A percentile compares a stretch with the other conserved stretches of the same genome.
These are phyloP conservation scores for Fusarium chuoi DNA, from an alignment of 2,329 filamentous ascomycete genomes.

Conservation along the genomic window DNA sequence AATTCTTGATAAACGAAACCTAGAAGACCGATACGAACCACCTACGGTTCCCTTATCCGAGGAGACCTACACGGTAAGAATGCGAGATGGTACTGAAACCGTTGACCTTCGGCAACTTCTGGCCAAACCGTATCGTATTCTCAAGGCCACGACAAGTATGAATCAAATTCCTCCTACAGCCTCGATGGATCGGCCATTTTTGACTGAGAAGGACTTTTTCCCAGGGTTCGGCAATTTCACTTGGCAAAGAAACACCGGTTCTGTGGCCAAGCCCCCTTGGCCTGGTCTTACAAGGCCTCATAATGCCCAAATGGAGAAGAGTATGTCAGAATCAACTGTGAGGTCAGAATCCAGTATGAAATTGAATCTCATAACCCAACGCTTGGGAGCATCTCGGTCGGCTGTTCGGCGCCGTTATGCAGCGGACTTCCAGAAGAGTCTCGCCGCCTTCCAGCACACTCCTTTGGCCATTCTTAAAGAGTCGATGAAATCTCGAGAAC, in stretches of 20 bases:
- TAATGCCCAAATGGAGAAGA: neutral
- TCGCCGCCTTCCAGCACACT: slow-evolving; percentile 31
- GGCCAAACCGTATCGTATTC: slow-evolving; percentile 21
- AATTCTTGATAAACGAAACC: slow-evolving; percentile 29
- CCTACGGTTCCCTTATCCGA: slow-evolving; percentile 20
- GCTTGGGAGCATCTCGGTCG: slow-evolving; percentile 25
- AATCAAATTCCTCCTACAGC: neutral
- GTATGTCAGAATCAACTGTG: slow-evolving; percentile 3
- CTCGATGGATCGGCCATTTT: slow-evolving; percentile 11
- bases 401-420: slow-evolving; percentile 34
- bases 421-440: slow-evolving; percentile 31
- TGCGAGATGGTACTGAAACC: slow-evolving; percentile 34
- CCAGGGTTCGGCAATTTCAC: neutral
- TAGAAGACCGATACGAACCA: slow-evolving; percentile 26
- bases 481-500: slow-evolving; percentile 1
- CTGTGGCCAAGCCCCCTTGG: neutral
- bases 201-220: slow-evolving; percentile 12
- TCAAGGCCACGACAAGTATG: neutral
- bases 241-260: slow-evolving; percentile 2
- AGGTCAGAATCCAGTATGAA: slow-evolving; percentile 3
- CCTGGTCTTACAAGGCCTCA: neutral
- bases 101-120: slow-evolving; percentile 32
- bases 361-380: slow-evolving; percentile 17
- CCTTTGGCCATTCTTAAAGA: neutral
- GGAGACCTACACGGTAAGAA: slow-evolving; percentile 20